Conservation (phyloP, 495 filamentous ascomycete species). For the Aspergillus saccharolyticus region DNA sequence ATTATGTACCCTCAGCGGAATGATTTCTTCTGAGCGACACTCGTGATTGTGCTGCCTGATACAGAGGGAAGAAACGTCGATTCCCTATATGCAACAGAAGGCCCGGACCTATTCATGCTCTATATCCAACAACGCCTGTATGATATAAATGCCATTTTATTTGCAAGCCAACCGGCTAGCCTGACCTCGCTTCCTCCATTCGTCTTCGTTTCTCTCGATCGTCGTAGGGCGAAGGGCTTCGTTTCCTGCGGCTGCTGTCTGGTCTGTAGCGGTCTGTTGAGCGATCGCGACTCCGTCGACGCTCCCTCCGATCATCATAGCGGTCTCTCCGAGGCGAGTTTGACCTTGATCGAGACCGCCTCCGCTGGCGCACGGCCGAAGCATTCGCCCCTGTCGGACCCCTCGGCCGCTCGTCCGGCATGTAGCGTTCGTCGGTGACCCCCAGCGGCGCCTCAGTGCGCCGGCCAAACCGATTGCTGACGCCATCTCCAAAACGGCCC, state of each 20-base stretch:
- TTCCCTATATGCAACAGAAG: slow-evolving; percentile 11
- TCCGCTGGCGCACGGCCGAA: slow-evolving; percentile 37
- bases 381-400: slow-evolving; percentile 50
- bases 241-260: slow-evolving; percentile 49
- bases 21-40: too few species aligned
- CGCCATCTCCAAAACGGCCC: slow-evolving; percentile 71
- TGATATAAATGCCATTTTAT: slow-evolving; percentile 9
- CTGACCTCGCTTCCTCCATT: slow-evolving; percentile 36
- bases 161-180: slow-evolving; percentile 3
- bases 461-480: slow-evolving; percentile 37
- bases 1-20: too few species aligned
- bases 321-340: slow-evolving; percentile 32
- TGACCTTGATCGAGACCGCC: slow-evolving; percentile 32
- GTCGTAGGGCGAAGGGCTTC: slow-evolving; percentile 57
- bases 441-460: slow-evolving; percentile 38
- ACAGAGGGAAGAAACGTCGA: slow-evolving; percentile 2
- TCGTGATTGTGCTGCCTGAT: too few species aligned
- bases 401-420: slow-evolving; percentile 52
- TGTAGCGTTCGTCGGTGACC: slow-evolving; percentile 65
- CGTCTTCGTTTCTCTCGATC: slow-evolving; percentile 66
- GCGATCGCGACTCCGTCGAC: slow-evolving; percentile 33
- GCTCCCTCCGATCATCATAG: slow-evolving; percentile 29
- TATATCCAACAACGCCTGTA: slow-evolving; percentile 26
- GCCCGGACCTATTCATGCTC: slow-evolving; percentile 10
- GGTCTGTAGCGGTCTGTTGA: slow-evolving; percentile 43